Base-by-base conservation (phyloP, 2,329 filamentous ascomycete genomes). In the Aspergillus piperis region DNA sequence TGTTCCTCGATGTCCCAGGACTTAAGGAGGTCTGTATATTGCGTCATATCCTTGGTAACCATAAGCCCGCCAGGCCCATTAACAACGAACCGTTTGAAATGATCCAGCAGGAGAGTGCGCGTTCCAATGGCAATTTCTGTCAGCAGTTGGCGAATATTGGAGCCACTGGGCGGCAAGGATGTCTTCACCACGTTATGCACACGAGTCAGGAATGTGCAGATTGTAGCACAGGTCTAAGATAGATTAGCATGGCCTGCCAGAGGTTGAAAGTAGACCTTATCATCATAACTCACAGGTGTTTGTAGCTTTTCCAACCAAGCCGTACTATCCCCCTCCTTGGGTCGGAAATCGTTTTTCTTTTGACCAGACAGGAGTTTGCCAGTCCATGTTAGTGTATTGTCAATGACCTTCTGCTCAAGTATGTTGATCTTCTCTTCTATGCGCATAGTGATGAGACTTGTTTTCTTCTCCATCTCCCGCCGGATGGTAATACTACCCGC, bases 11-110 rank as follows among this genome's bases (percentile, higher is more conserved):
- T 81, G 27, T 90, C 86, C 92, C 92, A 98, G 36, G 88, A 88
- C 63, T 91, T 88, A 65, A 99, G 83, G 10, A 96, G 86, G 62
- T 93, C 89, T 8, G 91, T 90, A 75, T 99, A 99, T 73, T 92
- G 92, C 38, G 92, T 91, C 75, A 98, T 93, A 73, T 99, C 95
- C 79, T 98, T 96, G 38, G 90, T 94, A 25, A 98, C 91, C 86
- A 97, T 95, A 50, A 99, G 85, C 2, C 92, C 95, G 62, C 95
- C 95, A 0, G 94, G 93, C 42, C 93, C 91, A 68, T 92, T 96
- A 66, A 99, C 92, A 62, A 89, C 87, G 79, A 96, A 99, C 71
- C 91, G 92, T 71, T 96, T 95, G 78, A 98, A 91, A 77, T 99
- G 95, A 63, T 95, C 91, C 64, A 99, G 88, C 4, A 99, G 84